Base-by-base conservation (phyloP, 768 basidiomycete species). In the Fomitopsis serialis region DNA sequence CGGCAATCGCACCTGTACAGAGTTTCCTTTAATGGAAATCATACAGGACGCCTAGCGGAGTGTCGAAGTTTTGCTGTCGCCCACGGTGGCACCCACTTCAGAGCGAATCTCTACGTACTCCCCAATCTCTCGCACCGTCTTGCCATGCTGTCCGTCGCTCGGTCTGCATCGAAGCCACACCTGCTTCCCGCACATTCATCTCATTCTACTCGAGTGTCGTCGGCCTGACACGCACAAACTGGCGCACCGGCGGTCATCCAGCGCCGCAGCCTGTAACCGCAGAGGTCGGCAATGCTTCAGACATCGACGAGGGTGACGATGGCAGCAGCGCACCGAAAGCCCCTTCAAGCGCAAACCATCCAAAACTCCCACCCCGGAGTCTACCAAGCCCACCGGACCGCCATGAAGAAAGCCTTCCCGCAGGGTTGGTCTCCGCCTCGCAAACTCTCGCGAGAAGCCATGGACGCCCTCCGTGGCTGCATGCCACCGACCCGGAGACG, bases 381-480 rank as follows among this genome's bases (percentile, higher is more conserved):
- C 50, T 54, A 48, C 40, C n/a, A 32, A 32, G 58, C 62, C 27
- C 70, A 73, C 55, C 66, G 68, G n/a, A 55, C 58, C 47, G 58
- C 66, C 2, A 58, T 73, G 57, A 68, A 69, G 55, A 55, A 59
- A 45, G 53, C 59, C 35, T 73, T 73, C 53, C 72, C 72, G 17
- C 59, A 67, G 11, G 72, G 72, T 19, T 83, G 81, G 80, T 63
- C 66, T 21, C 81, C 81, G 1, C 78, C 77, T 23, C 77, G 75
- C 58, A 78, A 77, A 56, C 63, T 83, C 32, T 76, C 76, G 2
- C 70, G 76, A 34, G 72, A 77, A 12, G 78, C 78, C 3, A 81
- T 83, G 79, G 74, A 74, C 37, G 72, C 74, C 24, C 52, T 83
- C 32, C 72, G 75, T 12, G 61, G 67, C 62, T 82, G 43, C 74